Evolutionary conservation across 129 eudicot species (phyloP).

Genomic region (Mikania micrantha): DNA sequence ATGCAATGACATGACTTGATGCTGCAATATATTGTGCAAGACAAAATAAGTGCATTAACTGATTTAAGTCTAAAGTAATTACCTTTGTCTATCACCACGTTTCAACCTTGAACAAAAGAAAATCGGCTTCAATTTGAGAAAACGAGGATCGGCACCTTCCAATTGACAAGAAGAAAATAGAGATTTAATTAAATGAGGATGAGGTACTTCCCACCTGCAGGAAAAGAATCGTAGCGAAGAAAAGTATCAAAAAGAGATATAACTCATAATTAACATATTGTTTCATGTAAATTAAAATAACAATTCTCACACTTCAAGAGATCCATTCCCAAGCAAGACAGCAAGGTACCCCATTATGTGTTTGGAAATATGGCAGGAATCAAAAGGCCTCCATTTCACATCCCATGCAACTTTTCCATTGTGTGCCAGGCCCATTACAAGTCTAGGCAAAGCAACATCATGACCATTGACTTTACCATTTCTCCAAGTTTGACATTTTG

Average conservation of each 20-base stretch:
- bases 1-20: not conserved
- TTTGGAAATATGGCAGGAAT: constrained; percentile 25
- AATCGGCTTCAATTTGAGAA: constrained; percentile 70
- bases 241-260: not conserved
- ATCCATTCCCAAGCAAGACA: constrained; percentile 88
- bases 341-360: constrained; percentile 87
- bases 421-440: constrained; percentile 81
- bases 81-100: constrained; percentile 76
- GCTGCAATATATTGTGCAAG: not conserved
- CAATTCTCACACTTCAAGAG: constrained; percentile 81
- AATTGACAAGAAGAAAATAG: constrained; percentile 42
- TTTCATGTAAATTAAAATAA: not conserved
- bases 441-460: constrained; percentile 71
- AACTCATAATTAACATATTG: not conserved
- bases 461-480: constrained; percentile 10
- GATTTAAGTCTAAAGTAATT: constrained; percentile 2
- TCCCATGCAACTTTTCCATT: constrained; percentile 97
- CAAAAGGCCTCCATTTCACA: constrained; percentile 74
- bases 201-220: constrained; percentile 91
- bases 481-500: not conserved
- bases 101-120: constrained; percentile 71
- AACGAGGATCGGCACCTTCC: constrained; percentile 79
- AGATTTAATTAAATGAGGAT: constrained; percentile 39
- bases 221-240: not conserved
- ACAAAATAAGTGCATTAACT: not conserved